A percentile compares a stretch with the other conserved stretches of the same genome.
phyloP scores from a whole-genome alignment of 805 yeast species.

The Cyberlindnera misumaiensis region DNA sequence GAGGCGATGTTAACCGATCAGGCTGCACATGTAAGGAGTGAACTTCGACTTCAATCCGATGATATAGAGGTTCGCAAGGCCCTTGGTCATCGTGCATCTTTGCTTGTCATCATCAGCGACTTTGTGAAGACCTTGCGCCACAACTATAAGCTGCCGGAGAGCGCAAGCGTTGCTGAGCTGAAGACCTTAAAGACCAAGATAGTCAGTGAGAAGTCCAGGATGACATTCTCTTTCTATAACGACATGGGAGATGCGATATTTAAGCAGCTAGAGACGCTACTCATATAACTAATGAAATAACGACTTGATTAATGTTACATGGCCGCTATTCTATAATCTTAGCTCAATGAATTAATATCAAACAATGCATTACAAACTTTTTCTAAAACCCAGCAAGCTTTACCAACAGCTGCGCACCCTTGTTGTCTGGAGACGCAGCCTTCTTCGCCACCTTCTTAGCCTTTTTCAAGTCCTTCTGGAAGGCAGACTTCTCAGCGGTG shows the following conservation, averaged over 20 bases:
- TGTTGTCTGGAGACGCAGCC: constrained; percentile 34
- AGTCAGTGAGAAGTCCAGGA: background rate
- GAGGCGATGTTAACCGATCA: constrained; percentile 23
- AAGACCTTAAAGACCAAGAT: constrained; percentile 7
- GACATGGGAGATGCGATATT: background rate
- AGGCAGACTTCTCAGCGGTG: constrained; percentile 40
- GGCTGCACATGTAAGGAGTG: constrained; percentile 5
- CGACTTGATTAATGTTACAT: background rate
- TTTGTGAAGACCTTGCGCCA: constrained; percentile 7
- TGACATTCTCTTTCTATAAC: background rate
- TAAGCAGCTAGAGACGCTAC: background rate
- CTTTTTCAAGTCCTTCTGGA: constrained; percentile 48
- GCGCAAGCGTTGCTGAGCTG: constrained; percentile 4
- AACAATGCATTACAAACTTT: background rate
- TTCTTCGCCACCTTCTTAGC: constrained; percentile 37
- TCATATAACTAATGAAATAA: background rate
- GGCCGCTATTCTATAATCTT: no score
- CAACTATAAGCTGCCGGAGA: constrained; percentile 8
- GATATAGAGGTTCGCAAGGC: background rate
- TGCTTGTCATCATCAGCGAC: background rate
- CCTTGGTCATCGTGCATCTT: background rate
- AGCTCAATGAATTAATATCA: background rate
- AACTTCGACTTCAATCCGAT: background rate
- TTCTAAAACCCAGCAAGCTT: constrained; percentile 27
- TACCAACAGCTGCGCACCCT: constrained; percentile 53